These are phyloP conservation scores for Lachnellula arida DNA, from an alignment of 2,329 filamentous ascomycete genomes.

Conservation along the genomic window DNA sequence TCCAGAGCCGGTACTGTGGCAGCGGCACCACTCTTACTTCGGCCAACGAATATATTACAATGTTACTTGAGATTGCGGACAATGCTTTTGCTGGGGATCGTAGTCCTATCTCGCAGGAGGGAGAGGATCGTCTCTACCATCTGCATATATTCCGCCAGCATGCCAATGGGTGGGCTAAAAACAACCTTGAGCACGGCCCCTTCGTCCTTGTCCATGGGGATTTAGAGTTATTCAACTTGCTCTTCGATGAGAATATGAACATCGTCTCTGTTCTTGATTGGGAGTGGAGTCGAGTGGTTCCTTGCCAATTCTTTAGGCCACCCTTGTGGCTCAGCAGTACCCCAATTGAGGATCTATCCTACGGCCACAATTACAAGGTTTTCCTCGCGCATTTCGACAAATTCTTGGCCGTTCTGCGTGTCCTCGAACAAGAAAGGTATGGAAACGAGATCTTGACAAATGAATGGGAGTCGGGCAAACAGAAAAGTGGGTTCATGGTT, in stretches of 20 bases:
- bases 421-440: constrained; percentile 15
- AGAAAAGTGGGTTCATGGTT: constrained; percentile 20
- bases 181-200: constrained; percentile 17
- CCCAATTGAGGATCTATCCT: constrained; percentile 8
- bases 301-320: constrained; percentile 25
- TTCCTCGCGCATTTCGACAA: constrained; percentile 13
- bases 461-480: constrained; percentile 16
- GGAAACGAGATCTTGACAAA: constrained; percentile 16
- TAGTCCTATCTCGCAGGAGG: constrained; percentile 14
- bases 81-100: constrained; percentile 23
- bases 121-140: constrained; percentile 24
- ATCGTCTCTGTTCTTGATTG: constrained; percentile 26
- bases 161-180: constrained; percentile 8
- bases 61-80: constrained; percentile 25
- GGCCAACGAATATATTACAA: constrained; percentile 23
- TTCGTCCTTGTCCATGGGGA: constrained; percentile 28
- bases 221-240: constrained; percentile 20
- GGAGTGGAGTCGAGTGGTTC: constrained; percentile 28
- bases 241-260: constrained; percentile 17
- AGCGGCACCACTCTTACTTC: constrained; percentile 9
- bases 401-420: constrained; percentile 11
- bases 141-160: constrained; percentile 20
- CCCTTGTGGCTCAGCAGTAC: constrained; percentile 23
- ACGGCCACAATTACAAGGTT: constrained; percentile 7
- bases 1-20: too few species aligned